Evolutionary conservation across 1,139 yeast species (phyloP).

Genomic region (Sporopachydermia cereana): DNA sequence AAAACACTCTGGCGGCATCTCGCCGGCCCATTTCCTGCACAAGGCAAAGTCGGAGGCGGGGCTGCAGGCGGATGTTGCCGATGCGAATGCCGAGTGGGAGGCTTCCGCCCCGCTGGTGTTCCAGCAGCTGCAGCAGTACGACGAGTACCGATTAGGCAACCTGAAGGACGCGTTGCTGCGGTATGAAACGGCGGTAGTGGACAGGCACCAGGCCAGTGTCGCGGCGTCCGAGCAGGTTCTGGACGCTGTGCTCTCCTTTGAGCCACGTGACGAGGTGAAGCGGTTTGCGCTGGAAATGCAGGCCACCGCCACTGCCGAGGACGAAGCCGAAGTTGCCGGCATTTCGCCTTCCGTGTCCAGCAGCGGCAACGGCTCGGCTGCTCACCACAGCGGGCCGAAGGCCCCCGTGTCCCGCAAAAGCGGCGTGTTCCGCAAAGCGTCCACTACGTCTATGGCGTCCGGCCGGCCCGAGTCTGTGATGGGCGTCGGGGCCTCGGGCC

Average conservation of each 20-base stretch:
- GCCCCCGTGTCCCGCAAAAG: conserved; percentile 2
- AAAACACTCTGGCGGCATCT: not conserved
- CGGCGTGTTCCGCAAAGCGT: not conserved
- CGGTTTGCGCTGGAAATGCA: conserved; percentile 39
- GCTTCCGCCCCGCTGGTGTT: conserved; percentile 68
- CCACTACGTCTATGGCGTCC: not conserved
- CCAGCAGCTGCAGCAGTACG: conserved; percentile 66
- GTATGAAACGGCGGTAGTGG: conserved; percentile 46
- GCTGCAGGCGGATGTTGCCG: conserved; percentile 17
- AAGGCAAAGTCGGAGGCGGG: conserved; percentile 15
- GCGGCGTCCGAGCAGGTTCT: conserved; percentile 49
- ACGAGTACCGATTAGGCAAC: conserved; percentile 51
- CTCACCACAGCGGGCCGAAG: not conserved
- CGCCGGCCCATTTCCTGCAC: conserved; percentile 14
- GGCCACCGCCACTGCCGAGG: not conserved
- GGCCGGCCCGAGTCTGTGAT: conserved; percentile 5
- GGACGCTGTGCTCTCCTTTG: conserved; percentile 50
- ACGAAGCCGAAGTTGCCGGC: not conserved
- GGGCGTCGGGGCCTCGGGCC: not conserved
- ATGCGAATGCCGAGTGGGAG: conserved; percentile 41
- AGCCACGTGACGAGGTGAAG: conserved; percentile 45
- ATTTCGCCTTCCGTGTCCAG: not conserved
- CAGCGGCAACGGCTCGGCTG: not conserved
- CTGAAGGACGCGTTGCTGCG: conserved; percentile 59
- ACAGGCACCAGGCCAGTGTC: conserved; percentile 22